These are phyloP conservation scores for Calamus simplicifolius DNA, from an alignment of 176 grass and related monocot genomes.

Conservation along the genomic window DNA sequence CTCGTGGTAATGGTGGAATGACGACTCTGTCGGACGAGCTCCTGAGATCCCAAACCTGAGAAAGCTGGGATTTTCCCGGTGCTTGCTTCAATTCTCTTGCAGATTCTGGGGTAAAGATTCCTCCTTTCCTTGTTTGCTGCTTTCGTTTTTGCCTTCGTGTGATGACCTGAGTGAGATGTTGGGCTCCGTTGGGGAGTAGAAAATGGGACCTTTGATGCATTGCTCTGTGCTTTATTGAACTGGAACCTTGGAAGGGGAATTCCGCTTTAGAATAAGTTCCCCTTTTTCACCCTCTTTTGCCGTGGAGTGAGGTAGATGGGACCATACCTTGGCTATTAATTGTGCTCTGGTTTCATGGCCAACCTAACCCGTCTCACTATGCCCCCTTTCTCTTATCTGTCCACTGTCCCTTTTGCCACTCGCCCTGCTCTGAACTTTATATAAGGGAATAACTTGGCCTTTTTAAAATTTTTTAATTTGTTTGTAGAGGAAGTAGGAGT, in stretches of 20 bases:
- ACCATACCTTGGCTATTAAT: conserved; percentile 14
- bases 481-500: neutral
- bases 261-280: neutral
- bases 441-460: neutral
- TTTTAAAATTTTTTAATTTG: neutral
- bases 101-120: neutral
- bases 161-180: neutral
- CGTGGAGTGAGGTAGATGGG: conserved; percentile 5
- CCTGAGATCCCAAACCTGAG: conserved; percentile 4
- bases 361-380: neutral
- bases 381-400: neutral
- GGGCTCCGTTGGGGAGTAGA: neutral
- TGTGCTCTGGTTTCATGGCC: neutral
- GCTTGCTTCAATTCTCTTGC: neutral
- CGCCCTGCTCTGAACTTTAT: neutral
- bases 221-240: conserved; percentile 9
- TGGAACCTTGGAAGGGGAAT: neutral
- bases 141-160: neutral
- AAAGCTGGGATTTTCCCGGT: conserved; percentile 11
- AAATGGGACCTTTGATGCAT: neutral
- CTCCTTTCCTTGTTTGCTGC: neutral
- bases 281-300: neutral
- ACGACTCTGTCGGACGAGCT: neutral
- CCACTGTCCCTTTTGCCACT: neutral
- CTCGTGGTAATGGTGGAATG: neutral